Percentiles rank a stretch among this genome's conserved stretches.
Conservation (phyloP, 148 eudicot genomes). For the Camellia lanceoleosa region DNA sequence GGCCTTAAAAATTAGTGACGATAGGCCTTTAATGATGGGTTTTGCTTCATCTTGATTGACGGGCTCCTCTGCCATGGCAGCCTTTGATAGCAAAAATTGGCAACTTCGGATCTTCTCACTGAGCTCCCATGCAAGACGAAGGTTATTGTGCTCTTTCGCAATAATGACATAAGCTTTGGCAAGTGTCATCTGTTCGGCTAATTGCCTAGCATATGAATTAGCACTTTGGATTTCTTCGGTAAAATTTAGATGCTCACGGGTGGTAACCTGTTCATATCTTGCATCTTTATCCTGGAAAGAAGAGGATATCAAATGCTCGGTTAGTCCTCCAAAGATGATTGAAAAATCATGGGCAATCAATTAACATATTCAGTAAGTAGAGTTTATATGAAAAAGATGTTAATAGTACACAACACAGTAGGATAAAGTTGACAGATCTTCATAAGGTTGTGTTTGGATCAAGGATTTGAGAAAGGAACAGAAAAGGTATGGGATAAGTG, state of each 20-base stretch:
- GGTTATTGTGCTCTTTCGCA: slow-evolving; percentile 70
- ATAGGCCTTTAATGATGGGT: slow-evolving; percentile 45
- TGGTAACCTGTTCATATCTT: slow-evolving; percentile 21
- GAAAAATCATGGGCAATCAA: slow-evolving; percentile 10
- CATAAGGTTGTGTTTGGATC: too few relatives aligned
- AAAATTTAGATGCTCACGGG: slow-evolving; percentile 31
- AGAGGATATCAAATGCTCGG: slow-evolving; percentile 1
- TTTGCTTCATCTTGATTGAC: slow-evolving; percentile 55
- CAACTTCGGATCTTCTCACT: slow-evolving; percentile 62
- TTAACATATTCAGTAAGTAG: background rate
- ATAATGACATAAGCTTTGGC: slow-evolving; percentile 72
- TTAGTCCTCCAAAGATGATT: background rate
- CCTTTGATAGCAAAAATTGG: slow-evolving; percentile 65
- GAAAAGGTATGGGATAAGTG: too few relatives aligned
- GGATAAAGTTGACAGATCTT: background rate
- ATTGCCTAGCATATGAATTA: slow-evolving; percentile 55
- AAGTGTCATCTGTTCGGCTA: slow-evolving; percentile 67
- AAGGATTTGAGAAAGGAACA: too few relatives aligned
- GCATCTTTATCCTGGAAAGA: slow-evolving; percentile 43
- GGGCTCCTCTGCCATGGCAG: slow-evolving; percentile 61
- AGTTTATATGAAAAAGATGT: background rate
- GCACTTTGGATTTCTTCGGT: slow-evolving; percentile 44
- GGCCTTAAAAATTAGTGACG: slow-evolving; percentile 55
- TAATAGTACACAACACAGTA: background rate
- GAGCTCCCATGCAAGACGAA: slow-evolving; percentile 74